Conservation (phyloP, 306 rosid species). For the Lupinus albus region DNA sequence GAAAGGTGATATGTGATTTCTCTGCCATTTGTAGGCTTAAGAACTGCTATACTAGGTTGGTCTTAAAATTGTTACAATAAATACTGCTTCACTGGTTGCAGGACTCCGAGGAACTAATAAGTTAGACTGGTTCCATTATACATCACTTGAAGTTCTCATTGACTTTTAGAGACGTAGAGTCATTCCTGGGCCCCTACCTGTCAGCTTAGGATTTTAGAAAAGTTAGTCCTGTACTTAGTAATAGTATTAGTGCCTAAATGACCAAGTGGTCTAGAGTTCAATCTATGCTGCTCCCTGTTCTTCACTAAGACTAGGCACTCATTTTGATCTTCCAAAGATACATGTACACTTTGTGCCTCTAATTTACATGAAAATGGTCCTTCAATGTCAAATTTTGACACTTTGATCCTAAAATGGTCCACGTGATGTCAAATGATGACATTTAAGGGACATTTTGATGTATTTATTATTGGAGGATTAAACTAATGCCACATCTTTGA, state of each 20-base stretch:
- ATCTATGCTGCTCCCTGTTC: neutral
- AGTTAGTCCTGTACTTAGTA: neutral
- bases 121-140: neutral
- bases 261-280: neutral
- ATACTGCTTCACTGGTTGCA: neutral
- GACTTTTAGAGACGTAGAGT: neutral
- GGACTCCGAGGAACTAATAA: neutral
- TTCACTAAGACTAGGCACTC: neutral
- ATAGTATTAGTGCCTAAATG: neutral
- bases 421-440: neutral
- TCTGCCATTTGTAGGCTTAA: conserved; percentile 9
- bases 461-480: neutral
- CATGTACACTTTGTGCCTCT: neutral
- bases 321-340: neutral
- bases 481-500: neutral
- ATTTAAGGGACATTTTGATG: neutral
- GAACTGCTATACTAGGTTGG: conserved; percentile 1
- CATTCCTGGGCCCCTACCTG: neutral
- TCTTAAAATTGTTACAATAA: neutral
- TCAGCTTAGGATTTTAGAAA: neutral
- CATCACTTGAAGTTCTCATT: neutral
- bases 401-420: too few species aligned
- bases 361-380: too few species aligned
- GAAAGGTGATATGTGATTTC: conserved; percentile 24
- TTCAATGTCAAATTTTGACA: too few species aligned